These are phyloP conservation scores for Talaromyces islandicus DNA, from an alignment of 2,329 filamentous ascomycete genomes.

Conservation along the genomic window DNA sequence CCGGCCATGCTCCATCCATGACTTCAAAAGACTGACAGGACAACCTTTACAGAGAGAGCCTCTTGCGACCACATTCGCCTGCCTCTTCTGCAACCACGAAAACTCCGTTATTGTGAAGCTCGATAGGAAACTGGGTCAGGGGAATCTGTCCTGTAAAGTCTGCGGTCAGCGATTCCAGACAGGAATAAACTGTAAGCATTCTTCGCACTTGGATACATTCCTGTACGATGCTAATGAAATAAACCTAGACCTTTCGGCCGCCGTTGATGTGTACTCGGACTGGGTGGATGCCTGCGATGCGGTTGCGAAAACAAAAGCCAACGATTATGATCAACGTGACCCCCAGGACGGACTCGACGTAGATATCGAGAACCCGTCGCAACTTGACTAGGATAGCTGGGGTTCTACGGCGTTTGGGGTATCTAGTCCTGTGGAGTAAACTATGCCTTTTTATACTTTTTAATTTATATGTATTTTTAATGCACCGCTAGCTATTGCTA, in stretches of 20 bases:
- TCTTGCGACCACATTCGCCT: slow-evolving; percentile 75
- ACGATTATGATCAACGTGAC: slow-evolving; percentile 25
- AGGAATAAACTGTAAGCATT: slow-evolving; percentile 73
- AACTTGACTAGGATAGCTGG: neutral
- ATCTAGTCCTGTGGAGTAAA: neutral
- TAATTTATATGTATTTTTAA: too few relatives aligned
- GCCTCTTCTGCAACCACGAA: slow-evolving; percentile 97
- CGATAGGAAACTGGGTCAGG: slow-evolving; percentile 86
- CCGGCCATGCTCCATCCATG: neutral
- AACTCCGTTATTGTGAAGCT: slow-evolving; percentile 85
- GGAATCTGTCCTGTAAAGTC: slow-evolving; percentile 80
- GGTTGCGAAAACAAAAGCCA: slow-evolving; percentile 58
- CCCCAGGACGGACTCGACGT: slow-evolving; percentile 3
- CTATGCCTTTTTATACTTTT: neutral
- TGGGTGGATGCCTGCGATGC: slow-evolving; percentile 94
- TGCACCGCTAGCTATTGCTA: neutral
- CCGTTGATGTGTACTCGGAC: slow-evolving; percentile 94
- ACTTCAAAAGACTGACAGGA: slow-evolving; percentile 4
- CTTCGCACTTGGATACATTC: neutral
- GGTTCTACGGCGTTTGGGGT: neutral
- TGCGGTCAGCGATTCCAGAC: slow-evolving; percentile 94
- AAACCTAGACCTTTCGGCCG: slow-evolving; percentile 71
- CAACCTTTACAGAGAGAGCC: slow-evolving; percentile 34
- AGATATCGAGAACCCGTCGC: slow-evolving; percentile 3
- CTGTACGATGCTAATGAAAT: neutral